Evolutionary conservation across 306 rosid species (phyloP).

Genomic region (Inga laurina): DNA sequence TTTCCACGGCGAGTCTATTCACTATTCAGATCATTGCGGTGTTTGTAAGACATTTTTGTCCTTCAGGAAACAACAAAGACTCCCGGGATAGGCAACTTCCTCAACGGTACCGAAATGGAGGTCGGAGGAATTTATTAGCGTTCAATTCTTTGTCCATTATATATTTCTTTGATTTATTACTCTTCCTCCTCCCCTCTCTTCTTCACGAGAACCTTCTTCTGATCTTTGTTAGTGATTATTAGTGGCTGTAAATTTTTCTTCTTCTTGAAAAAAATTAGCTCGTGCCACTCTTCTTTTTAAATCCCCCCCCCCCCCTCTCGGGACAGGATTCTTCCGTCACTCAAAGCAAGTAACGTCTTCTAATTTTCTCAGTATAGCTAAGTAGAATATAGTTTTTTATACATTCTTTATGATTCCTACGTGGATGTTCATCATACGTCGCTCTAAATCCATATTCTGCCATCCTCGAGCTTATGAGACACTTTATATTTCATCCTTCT

Average conservation of each 20-base stretch:
- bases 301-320: neutral
- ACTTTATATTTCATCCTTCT: neutral
- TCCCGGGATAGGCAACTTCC: neutral
- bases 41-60: neutral
- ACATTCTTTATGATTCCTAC: neutral
- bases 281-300: neutral
- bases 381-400: neutral
- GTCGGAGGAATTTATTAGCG: neutral
- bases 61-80: neutral
- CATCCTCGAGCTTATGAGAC: neutral
- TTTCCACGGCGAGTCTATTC: neutral
- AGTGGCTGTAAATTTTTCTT: neutral
- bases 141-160: neutral
- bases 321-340: neutral
- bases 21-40: neutral
- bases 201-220: neutral
- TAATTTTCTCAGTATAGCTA: neutral
- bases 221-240: neutral
- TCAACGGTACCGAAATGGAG: neutral
- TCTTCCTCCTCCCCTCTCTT: neutral
- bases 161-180: neutral
- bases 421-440: conserved; percentile 19
- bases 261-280: neutral
- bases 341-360: neutral
- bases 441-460: neutral